These are phyloP conservation scores for Zychaea mexicana DNA, from an alignment of 371 early-diverging fungal species.

Conservation along the genomic window DNA sequence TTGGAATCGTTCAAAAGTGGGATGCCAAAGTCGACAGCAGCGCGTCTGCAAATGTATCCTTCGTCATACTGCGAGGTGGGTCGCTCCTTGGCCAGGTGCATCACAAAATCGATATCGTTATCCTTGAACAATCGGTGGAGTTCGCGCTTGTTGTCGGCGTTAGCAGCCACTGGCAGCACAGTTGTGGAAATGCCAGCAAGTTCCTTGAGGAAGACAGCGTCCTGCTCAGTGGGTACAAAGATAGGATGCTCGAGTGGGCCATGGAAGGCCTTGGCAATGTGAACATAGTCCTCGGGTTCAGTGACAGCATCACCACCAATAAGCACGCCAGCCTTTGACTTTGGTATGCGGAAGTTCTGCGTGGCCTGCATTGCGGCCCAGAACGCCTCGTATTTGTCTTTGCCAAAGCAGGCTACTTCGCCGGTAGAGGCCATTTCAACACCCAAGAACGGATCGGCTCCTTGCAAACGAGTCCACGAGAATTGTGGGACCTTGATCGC, in stretches of 20 bases:
- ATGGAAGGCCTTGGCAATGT: slow-evolving; percentile 66
- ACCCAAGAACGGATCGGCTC: slow-evolving; percentile 94
- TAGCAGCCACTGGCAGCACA: slow-evolving; percentile 52
- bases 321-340: slow-evolving; percentile 66
- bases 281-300: slow-evolving; percentile 63
- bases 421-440: slow-evolving; percentile 98
- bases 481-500: slow-evolving; percentile 94
- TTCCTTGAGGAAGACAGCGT: slow-evolving; percentile 47
- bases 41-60: slow-evolving; percentile 81
- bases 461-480: slow-evolving; percentile 90
- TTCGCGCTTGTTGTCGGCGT: slow-evolving; percentile 51
- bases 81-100: slow-evolving; percentile 76
- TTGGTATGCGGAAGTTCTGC: slow-evolving; percentile 81
- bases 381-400: slow-evolving; percentile 86
- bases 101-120: slow-evolving; percentile 73
- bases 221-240: slow-evolving; percentile 66
- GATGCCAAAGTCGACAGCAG: slow-evolving; percentile 87
- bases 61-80: slow-evolving; percentile 61
- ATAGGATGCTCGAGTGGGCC: slow-evolving; percentile 68
- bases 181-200: slow-evolving; percentile 42
- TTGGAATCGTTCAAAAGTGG: slow-evolving; percentile 85
- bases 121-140: slow-evolving; percentile 60
- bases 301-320: slow-evolving; percentile 76
- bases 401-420: slow-evolving; percentile 95
- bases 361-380: slow-evolving; percentile 78